Evolutionary conservation across 306 rosid species (phyloP).

Genomic region (Alnus rubra): DNA sequence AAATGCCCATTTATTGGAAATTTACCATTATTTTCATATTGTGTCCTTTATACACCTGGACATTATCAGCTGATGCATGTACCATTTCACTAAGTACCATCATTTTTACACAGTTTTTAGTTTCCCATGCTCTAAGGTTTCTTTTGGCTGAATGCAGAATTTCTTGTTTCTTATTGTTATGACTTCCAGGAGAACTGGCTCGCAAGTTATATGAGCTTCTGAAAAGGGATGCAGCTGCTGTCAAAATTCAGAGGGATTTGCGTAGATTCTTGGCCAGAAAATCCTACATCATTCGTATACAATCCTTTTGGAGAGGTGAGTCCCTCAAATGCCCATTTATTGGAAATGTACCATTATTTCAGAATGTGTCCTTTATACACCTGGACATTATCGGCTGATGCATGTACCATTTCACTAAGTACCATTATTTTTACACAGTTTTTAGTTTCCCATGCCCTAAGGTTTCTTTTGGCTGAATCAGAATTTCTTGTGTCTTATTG

Average conservation of each 20-base stretch:
- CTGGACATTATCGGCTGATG: neutral
- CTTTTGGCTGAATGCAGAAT: slow-evolving; percentile 1
- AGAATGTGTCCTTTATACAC: neutral
- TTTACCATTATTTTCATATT: neutral
- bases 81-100: neutral
- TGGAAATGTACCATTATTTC: slow-evolving; percentile 1
- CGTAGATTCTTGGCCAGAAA: slow-evolving; percentile 61
- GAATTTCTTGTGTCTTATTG: slow-evolving; percentile 19
- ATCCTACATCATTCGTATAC: slow-evolving; percentile 43
- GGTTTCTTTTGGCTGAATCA: slow-evolving; percentile 1
- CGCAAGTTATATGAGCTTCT: slow-evolving; percentile 45
- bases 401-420: neutral
- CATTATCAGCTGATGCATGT: neutral
- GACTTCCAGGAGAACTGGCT: slow-evolving; percentile 65
- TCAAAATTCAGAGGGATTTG: slow-evolving; percentile 60
- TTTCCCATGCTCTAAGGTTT: slow-evolving; percentile 6
- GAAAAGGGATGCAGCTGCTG: slow-evolving; percentile 56
- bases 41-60: neutral
- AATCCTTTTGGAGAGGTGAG: slow-evolving; percentile 82
- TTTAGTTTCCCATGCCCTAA: slow-evolving; percentile 1
- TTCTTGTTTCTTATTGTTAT: slow-evolving; percentile 25
- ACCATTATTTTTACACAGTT: slow-evolving; percentile 1
- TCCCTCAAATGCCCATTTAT: slow-evolving; percentile 12
- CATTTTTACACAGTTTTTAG: neutral
- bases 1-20: slow-evolving; percentile 16